phyloP scores from a whole-genome alignment of 257 asterid genomes.

The Jasminum sambac region DNA sequence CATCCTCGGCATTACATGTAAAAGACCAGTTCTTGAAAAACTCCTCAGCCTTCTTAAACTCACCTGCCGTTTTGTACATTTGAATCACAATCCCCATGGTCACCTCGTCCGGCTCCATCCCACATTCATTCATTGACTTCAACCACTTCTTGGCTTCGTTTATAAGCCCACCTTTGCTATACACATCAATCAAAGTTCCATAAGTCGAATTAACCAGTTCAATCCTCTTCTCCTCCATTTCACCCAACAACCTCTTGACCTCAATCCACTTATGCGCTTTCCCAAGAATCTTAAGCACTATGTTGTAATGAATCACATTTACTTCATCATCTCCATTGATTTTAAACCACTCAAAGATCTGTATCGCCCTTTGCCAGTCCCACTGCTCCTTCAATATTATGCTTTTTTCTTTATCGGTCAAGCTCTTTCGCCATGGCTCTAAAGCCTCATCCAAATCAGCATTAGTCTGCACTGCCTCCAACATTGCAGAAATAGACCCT shows the following conservation, averaged over 20 bases:
- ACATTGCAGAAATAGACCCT: slow-evolving; percentile 73
- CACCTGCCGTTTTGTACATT: slow-evolving; percentile 90
- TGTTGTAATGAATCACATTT: slow-evolving; percentile 88
- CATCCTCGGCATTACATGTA: slow-evolving; percentile 23
- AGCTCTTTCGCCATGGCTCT: slow-evolving; percentile 69
- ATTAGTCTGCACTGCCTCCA: slow-evolving; percentile 57
- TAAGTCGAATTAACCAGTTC: slow-evolving; percentile 79
- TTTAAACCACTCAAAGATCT: slow-evolving; percentile 86
- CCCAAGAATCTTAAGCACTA: slow-evolving; percentile 78
- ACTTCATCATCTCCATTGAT: slow-evolving; percentile 69
- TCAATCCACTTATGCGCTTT: slow-evolving; percentile 62
- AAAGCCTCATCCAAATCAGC: slow-evolving; percentile 73
- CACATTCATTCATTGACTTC: slow-evolving; percentile 61
- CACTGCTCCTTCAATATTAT: slow-evolving; percentile 88
- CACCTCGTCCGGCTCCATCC: slow-evolving; percentile 88
- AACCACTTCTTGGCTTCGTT: slow-evolving; percentile 72
- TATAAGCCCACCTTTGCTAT: slow-evolving; percentile 64
- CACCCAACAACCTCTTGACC: slow-evolving; percentile 63
- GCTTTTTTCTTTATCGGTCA: slow-evolving; percentile 80
- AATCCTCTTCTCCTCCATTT: slow-evolving; percentile 59
- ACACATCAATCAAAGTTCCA: slow-evolving; percentile 90
- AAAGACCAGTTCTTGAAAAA: slow-evolving; percentile 80
- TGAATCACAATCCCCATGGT: slow-evolving; percentile 86
- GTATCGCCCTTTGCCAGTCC: slow-evolving; percentile 80
- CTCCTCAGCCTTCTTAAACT: slow-evolving; percentile 73